Evolutionary conservation across 352 stramenopile species (phyloP).

Genomic region (Globisporangium paroecandrum): DNA sequence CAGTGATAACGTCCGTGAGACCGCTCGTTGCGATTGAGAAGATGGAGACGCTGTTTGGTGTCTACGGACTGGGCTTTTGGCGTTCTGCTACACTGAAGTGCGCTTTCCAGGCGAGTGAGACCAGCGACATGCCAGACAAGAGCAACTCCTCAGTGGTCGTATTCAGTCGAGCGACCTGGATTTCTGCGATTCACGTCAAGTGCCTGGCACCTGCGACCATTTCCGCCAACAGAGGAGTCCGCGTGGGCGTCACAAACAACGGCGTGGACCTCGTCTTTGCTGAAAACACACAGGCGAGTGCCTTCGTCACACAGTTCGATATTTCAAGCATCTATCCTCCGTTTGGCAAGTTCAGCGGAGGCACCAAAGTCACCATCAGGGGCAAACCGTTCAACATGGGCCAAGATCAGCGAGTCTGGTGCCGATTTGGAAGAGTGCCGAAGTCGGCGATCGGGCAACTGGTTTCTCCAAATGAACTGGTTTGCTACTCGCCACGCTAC

Average conservation of each 20-base stretch:
- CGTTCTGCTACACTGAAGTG: conserved; percentile 46
- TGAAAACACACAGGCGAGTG: conserved; percentile 12
- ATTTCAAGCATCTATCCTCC: conserved; percentile 42
- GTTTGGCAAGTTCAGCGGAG: conserved; percentile 38
- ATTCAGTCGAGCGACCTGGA: conserved; percentile 33
- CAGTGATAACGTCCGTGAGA: conserved; percentile 32
- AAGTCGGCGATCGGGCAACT: conserved; percentile 29
- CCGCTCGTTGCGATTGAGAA: conserved; percentile 45
- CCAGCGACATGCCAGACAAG: not conserved
- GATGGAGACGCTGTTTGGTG: conserved; percentile 41
- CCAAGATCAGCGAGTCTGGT: conserved; percentile 35
- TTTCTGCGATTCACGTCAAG: conserved; percentile 47
- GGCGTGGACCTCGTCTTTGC: conserved; percentile 33
- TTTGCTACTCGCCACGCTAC: conserved; percentile 38
- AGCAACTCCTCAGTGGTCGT: not conserved
- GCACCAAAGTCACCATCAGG: conserved; percentile 49
- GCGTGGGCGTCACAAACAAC: conserved; percentile 52
- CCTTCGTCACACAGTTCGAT: conserved; percentile 40
- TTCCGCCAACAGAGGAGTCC: conserved; percentile 20
- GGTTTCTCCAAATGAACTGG: conserved; percentile 23
- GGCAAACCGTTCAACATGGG: conserved; percentile 47
- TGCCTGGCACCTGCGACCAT: conserved; percentile 34
- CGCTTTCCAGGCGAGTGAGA: conserved; percentile 22
- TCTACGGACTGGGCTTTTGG: conserved; percentile 57
- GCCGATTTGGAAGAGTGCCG: conserved; percentile 50